These are phyloP conservation scores for Aspergillus sp. DNA, from an alignment of 2,329 filamentous ascomycete species.

Conservation along the genomic window DNA sequence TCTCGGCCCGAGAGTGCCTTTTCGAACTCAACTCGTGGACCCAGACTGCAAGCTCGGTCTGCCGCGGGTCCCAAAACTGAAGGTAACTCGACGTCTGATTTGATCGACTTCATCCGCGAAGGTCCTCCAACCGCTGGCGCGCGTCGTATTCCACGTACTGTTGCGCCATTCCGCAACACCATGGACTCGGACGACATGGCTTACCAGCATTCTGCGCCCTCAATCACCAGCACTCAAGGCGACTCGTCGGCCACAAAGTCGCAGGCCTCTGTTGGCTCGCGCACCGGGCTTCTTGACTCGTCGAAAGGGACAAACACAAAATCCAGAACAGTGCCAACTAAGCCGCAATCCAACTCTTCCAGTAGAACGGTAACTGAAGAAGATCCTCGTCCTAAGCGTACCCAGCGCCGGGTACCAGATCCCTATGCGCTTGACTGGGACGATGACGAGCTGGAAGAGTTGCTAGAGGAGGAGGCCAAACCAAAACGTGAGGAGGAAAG, in stretches of 20 bases:
- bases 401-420: conserved; percentile 75
- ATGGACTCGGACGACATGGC: conserved; percentile 77
- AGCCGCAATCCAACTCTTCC: conserved; percentile 5
- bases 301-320: conserved; percentile 31
- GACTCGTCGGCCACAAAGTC: conserved; percentile 52
- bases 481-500: conserved; percentile 46
- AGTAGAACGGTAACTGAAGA: conserved; percentile 25
- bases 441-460: conserved; percentile 65
- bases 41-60: conserved; percentile 69
- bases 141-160: conserved; percentile 75
- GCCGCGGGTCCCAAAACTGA: conserved; percentile 62
- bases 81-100: conserved; percentile 66
- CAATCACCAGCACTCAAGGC: conserved; percentile 47
- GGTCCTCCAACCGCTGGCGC: conserved; percentile 68
- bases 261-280: conserved; percentile 67
- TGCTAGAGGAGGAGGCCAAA: conserved; percentile 42
- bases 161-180: conserved; percentile 80
- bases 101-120: conserved; percentile 93
- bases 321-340: conserved; percentile 22
- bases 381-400: conserved; percentile 64
- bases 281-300: conserved; percentile 64
- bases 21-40: conserved; percentile 21
- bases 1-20: conserved; percentile 16
- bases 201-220: conserved; percentile 36
- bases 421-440: conserved; percentile 83